These are phyloP conservation scores for Arabidopsis hybrid DNA, from an alignment of 441 rosid species.

Conservation along the genomic window DNA sequence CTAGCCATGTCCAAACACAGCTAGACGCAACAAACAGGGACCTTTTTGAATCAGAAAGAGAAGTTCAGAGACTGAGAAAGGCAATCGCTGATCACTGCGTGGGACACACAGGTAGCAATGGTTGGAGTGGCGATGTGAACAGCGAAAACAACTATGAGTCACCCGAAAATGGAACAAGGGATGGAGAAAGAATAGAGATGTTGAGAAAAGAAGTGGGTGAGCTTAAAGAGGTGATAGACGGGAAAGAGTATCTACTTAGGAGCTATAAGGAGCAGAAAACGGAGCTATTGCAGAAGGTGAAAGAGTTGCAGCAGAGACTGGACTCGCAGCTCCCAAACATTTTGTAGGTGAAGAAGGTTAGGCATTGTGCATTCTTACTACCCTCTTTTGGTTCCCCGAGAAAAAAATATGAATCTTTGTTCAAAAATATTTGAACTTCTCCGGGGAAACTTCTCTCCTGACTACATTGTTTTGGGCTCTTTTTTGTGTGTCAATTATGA, in stretches of 20 bases:
- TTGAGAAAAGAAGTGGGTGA: slow-evolving; percentile 85
- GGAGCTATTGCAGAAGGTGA: slow-evolving; percentile 83
- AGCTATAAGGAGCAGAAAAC: slow-evolving; percentile 90
- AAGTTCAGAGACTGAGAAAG: slow-evolving; percentile 86
- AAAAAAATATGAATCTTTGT: neutral
- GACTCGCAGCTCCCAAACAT: slow-evolving; percentile 87
- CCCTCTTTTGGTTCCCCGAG: slow-evolving; percentile 20
- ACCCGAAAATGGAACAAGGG: slow-evolving; percentile 56
- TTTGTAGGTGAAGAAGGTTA: slow-evolving; percentile 63
- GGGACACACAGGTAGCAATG: slow-evolving; percentile 51
- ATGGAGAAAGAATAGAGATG: slow-evolving; percentile 70
- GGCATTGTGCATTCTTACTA: slow-evolving; percentile 70
- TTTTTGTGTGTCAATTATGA: neutral
- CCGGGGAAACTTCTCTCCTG: neutral
- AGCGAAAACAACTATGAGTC: slow-evolving; percentile 52
- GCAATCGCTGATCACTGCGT: slow-evolving; percentile 89
- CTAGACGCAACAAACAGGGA: slow-evolving; percentile 79
- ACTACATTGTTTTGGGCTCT: neutral
- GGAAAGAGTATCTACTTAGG: slow-evolving; percentile 79
- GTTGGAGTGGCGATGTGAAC: slow-evolving; percentile 74
- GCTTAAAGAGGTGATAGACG: slow-evolving; percentile 87
- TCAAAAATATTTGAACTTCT: neutral
- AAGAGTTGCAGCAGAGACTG: slow-evolving; percentile 89
- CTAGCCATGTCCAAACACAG: slow-evolving; percentile 77
- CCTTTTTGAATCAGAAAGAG: slow-evolving; percentile 81